Percentiles rank a stretch among this genome's conserved stretches.
Conservation (phyloP, 371 early-diverging fungal species). For the Mortierella sp. region DNA sequence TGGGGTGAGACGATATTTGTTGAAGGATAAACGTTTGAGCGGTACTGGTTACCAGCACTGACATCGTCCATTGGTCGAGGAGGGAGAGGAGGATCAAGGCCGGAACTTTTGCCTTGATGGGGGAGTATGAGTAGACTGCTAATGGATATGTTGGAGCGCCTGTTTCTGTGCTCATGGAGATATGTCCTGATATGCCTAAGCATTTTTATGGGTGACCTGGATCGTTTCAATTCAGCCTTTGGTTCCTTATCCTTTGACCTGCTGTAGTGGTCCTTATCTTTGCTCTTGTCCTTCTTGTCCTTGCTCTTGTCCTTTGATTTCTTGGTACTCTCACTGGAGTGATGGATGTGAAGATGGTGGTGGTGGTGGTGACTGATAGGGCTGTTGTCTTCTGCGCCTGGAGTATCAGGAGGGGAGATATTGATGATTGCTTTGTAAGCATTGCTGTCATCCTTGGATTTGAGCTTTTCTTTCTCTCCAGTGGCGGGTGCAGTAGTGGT, state of each 20-base stretch:
- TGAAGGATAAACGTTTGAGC: neutral
- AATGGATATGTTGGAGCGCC: neutral
- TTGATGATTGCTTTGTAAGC: neutral
- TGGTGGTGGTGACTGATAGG: neutral
- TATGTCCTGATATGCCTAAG: constrained; percentile 51
- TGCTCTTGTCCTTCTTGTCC: constrained; percentile 11
- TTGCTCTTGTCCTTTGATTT: neutral
- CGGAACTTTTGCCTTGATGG: neutral
- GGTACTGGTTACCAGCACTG: neutral
- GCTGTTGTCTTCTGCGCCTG: neutral
- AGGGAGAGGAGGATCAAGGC: neutral
- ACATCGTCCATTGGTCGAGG: neutral
- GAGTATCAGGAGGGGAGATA: neutral
- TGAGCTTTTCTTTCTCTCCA: neutral
- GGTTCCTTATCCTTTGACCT: neutral
- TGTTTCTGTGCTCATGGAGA: constrained; percentile 47
- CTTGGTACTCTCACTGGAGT: neutral
- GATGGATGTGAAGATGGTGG: neutral
- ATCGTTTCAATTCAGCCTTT: constrained; percentile 39
- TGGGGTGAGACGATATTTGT: neutral
- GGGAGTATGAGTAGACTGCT: neutral
- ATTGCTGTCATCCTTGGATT: neutral
- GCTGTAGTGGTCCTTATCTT: constrained; percentile 1
- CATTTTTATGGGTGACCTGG: constrained; percentile 52
- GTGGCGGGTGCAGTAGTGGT: neutral